These are phyloP conservation scores for Postia placenta DNA, from an alignment of 768 basidiomycete species.

Conservation along the genomic window DNA sequence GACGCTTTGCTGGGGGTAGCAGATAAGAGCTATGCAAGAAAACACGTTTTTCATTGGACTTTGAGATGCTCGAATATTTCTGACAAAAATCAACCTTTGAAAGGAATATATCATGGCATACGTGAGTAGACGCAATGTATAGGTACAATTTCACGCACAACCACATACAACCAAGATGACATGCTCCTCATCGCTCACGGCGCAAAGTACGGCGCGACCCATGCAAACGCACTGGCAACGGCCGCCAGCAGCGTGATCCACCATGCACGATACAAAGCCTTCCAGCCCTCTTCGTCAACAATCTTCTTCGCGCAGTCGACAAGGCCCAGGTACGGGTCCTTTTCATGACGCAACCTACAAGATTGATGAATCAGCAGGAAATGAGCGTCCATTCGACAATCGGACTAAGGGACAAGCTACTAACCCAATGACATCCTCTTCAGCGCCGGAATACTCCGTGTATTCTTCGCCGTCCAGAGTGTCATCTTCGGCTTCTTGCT, in stretches of 20 bases:
- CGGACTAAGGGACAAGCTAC: slow-evolving; percentile 18
- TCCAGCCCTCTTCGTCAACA: slow-evolving; percentile 71
- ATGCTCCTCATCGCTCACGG: background rate
- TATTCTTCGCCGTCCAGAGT: slow-evolving; percentile 56
- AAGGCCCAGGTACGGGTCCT: slow-evolving; percentile 72
- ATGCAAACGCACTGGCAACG: slow-evolving; percentile 43
- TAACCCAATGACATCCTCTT: slow-evolving; percentile 85
- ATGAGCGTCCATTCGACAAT: slow-evolving; percentile 1
- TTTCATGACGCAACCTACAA: slow-evolving; percentile 62
- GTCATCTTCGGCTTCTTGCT: slow-evolving; percentile 68
- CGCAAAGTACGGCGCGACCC: slow-evolving; percentile 11
- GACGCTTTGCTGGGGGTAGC: too few relatives aligned
- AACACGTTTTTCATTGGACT: too few relatives aligned
- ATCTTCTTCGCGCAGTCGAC: slow-evolving; percentile 74
- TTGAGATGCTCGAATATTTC: too few relatives aligned
- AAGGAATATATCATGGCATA: too few relatives aligned
- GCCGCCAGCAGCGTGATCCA: slow-evolving; percentile 73
- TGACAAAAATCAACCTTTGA: too few relatives aligned
- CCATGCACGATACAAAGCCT: slow-evolving; percentile 76
- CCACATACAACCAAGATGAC: too few relatives aligned
- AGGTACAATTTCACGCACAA: too few relatives aligned
- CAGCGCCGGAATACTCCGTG: slow-evolving; percentile 60
- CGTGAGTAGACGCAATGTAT: too few relatives aligned
- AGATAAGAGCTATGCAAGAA: too few relatives aligned
- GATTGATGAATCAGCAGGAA: background rate